phyloP scores from a whole-genome alignment of 2,329 filamentous ascomycete genomes.

The Laburnicola sp. region DNA sequence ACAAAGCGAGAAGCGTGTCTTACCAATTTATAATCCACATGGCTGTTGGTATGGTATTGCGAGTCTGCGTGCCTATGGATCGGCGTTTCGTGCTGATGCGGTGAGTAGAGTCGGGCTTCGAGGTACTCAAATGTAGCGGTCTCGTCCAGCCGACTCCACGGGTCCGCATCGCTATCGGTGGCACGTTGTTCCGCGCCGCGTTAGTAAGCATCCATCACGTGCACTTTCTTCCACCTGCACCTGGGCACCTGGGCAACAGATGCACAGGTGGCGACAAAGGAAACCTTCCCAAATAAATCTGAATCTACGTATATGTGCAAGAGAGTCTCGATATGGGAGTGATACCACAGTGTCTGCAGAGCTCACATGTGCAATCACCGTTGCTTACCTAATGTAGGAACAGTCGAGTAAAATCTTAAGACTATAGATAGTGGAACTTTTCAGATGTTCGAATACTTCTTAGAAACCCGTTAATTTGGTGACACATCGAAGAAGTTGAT shows the following conservation, averaged over 20 bases:
- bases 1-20: background rate
- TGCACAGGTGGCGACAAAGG: no score
- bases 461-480: no score
- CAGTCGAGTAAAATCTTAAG: no score
- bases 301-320: no score
- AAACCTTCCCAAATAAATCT: no score
- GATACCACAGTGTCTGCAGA: no score
- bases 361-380: no score
- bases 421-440: no score
- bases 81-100: background rate
- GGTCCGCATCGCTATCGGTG: background rate
- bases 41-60: constrained; percentile 1
- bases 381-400: no score
- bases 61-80: background rate
- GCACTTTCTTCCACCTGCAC: background rate
- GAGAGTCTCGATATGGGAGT: no score
- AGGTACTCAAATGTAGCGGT: background rate
- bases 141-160: background rate
- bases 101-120: constrained; percentile 1
- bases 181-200: background rate
- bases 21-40: constrained; percentile 96
- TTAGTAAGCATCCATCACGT: background rate
- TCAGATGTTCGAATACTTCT: no score
- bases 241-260: background rate
- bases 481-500: no score